Base-by-base conservation (phyloP, 805 yeast genomes). In the Candida michaelii region DNA sequence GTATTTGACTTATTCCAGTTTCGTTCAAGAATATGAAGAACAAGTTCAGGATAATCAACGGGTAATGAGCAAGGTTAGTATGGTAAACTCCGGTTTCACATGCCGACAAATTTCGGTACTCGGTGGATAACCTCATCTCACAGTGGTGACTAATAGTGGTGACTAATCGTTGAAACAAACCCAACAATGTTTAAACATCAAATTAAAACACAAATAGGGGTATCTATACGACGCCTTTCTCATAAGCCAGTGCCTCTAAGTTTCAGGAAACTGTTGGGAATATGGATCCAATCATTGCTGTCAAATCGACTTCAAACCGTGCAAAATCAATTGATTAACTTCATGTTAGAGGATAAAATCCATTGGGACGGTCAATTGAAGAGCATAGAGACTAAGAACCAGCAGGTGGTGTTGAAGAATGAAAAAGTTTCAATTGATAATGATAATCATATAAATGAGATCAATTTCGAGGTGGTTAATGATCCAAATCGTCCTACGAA, bases 251-350 rank as follows among this genome's bases (percentile, higher is more conserved):
- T 25, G 5, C 30, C 30, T n/a, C 17, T 36, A 12, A 36, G 17
- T 25, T 36, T 36, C 24, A 25, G 16, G 9, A 25, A 36, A 15
- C 27, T 29, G 30, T 15, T 13, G 13, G 30, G 39, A n/a, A 53
- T 59, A 6, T 62, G 66, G 66, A 27, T 40, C 17, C 52, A 52
- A 13, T 58, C 65, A 6, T 49, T 58, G 7, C 36, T 36, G n/a
- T 45, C 54, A 15, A 45, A 55, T 30, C 48, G 70, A 33, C 56
- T 70, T 24, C 51, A 58, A 29, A 35, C 44, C 3, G 52, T 69
- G 11, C 75, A 71, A 45, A 56, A 60, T 39, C 59, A 62, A 30
- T 51, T 71, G 27, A 52, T 69, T 6, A 65, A 63, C 19, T 46
- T 60, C 39, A 65, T 65, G 72, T 39, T 65, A 25, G 69, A 5